These are phyloP conservation scores for Plectosphaerella sp. DNA, from an alignment of 2,329 filamentous ascomycete species.

Conservation along the genomic window DNA sequence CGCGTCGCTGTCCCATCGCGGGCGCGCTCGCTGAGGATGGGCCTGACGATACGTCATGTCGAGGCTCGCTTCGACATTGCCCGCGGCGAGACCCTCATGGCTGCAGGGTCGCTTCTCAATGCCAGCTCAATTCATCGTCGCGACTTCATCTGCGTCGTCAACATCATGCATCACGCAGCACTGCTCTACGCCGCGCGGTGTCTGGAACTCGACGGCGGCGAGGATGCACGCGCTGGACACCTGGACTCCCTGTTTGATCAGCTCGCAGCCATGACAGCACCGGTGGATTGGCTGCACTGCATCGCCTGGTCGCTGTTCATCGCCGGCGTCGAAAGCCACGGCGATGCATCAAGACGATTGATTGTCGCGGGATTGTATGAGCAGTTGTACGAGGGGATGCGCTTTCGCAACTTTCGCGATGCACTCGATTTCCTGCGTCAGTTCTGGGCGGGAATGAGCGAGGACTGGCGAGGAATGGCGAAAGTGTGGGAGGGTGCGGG, in stretches of 20 bases:
- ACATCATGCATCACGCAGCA: slow-evolving; percentile 21
- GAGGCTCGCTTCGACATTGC: slow-evolving; percentile 18
- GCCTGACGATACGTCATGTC: neutral
- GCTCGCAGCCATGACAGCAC: slow-evolving; percentile 15
- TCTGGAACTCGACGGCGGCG: slow-evolving; percentile 13
- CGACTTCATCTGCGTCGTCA: slow-evolving; percentile 21
- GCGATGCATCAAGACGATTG: slow-evolving; percentile 1
- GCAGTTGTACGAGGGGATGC: slow-evolving; percentile 12
- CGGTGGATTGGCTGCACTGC: slow-evolving; percentile 19
- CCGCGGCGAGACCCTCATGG: slow-evolving; percentile 19
- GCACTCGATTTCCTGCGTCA: slow-evolving; percentile 15
- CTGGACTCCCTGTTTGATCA: slow-evolving; percentile 5
- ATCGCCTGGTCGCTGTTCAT: slow-evolving; percentile 24
- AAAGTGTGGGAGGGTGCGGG: too few species aligned
- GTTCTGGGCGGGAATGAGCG: slow-evolving; percentile 18
- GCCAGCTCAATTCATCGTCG: neutral
- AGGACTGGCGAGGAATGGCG: too few species aligned
- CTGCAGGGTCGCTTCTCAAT: slow-evolving; percentile 17
- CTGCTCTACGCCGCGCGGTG: slow-evolving; percentile 21
- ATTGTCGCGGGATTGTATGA: slow-evolving; percentile 8
- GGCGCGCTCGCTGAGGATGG: too few species aligned
- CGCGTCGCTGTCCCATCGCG: too few species aligned
- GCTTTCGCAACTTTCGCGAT: slow-evolving; percentile 16
- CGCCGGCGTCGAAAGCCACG: slow-evolving; percentile 20
- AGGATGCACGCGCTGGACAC: neutral